Base-by-base conservation (phyloP, 1,139 yeast species). In the Suhomyces panamericanus region DNA sequence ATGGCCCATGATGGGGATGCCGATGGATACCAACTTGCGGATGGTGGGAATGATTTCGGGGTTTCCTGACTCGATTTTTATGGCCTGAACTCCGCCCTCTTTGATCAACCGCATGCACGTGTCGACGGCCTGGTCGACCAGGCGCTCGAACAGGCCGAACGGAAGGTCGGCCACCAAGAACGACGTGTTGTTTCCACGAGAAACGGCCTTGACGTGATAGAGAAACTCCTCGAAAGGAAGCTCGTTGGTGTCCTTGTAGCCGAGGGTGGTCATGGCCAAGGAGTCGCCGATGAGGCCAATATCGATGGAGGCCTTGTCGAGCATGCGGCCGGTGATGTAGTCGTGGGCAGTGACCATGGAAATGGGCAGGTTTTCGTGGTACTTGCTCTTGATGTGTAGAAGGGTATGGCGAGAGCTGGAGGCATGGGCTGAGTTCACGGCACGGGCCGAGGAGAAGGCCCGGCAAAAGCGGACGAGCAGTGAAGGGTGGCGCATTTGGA, bases 1-100 rank as follows among this genome's bases (percentile, higher is more conserved):
- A 63, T 93, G 99, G 2, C 95, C 98, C 72, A 90, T 78, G 1
- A 91, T 91, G 0, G 97, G 96, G 16, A 93, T 84, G 1, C 98
- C 98, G 32, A 85, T 73, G 9, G 71, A 63, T 0, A 82, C 74
- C 24, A 88, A 66, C 46, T 72, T 73, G 41, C 64, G 55, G 26
- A 88, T 77, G 1, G 69, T 64, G 4, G 66, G 62, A 5, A 65
- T 56, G 4, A 81, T 75, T 41, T 81, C 75, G 49, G 80, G 83
- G 30, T 56, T 59, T 0, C 95, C 95, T 8, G 96, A 96, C 66
- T 93, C 99, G n/a, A 93, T 57, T 60, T 93, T 93, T 49, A 93
- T 75, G 0, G 86, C 91, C 49, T 88, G 91, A 0, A 85, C 85
- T 39, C 77, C 75, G 12, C 84, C 85, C 6, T 81, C 77, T 46